phyloP scores from a whole-genome alignment of 1,284 basidiomycete species.

The Cryptococcus sp. region DNA sequence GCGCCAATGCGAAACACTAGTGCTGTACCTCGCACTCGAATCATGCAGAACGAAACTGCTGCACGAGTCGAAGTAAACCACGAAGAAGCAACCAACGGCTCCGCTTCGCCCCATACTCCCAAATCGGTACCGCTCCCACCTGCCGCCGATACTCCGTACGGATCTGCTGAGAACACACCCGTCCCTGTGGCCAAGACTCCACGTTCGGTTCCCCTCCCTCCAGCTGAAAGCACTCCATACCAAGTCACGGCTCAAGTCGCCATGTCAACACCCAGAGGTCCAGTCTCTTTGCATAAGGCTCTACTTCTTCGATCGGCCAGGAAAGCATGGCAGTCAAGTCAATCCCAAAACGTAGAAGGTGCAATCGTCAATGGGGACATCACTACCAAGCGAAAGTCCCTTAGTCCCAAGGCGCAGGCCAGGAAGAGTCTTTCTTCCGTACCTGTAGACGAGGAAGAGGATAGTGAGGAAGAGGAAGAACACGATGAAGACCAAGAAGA shows the following conservation, averaged over 20 bases:
- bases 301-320: constrained; percentile 41
- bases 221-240: constrained; percentile 21
- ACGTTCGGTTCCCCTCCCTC: constrained; percentile 23
- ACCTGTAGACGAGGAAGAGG: constrained; percentile 6
- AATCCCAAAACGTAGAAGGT: constrained; percentile 29
- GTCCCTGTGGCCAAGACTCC: constrained; percentile 16
- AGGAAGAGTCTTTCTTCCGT: constrained; percentile 21
- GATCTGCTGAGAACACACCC: constrained; percentile 1
- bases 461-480: constrained; percentile 4
- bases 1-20: constrained; percentile 23
- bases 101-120: constrained; percentile 15
- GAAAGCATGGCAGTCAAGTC: constrained; percentile 36
- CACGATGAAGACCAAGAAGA: constrained; percentile 7
- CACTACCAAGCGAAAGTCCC: constrained; percentile 30
- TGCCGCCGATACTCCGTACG: constrained; percentile 14
- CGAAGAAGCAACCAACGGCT: neutral
- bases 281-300: constrained; percentile 36
- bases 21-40: constrained; percentile 28
- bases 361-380: constrained; percentile 31
- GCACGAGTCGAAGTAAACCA: neutral
- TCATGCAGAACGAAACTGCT: too few relatives aligned
- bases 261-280: constrained; percentile 30
- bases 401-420: constrained; percentile 13
- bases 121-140: constrained; percentile 24
- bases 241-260: constrained; percentile 28